A percentile compares a stretch with the other conserved stretches of the same genome.
phyloP scores from a whole-genome alignment of 2,329 filamentous ascomycete genomes.

The Stemphylium lycopersici region DNA sequence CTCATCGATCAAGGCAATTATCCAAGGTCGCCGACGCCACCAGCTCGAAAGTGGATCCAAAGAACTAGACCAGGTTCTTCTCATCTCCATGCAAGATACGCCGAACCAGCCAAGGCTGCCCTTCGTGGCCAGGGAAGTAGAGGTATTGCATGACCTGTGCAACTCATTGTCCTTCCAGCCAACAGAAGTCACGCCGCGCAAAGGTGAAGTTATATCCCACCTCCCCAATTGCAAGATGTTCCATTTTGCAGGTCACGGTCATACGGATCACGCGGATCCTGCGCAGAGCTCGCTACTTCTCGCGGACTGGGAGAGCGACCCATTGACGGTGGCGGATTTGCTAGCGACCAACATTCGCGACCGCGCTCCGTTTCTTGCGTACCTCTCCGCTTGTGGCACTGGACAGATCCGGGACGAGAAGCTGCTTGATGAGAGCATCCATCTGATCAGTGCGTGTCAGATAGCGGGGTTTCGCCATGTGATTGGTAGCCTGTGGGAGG shows the following conservation, averaged over 20 bases:
- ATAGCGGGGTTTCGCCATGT: constrained; percentile 37
- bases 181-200: no score
- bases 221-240: not conserved
- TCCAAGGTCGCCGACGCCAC: no score
- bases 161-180: no score
- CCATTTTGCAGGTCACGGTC: constrained; percentile 11
- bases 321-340: not conserved
- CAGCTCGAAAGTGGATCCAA: no score
- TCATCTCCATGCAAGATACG: no score
- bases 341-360: not conserved
- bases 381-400: not conserved
- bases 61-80: no score
- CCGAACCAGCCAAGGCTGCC: no score
- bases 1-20: no score
- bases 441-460: constrained; percentile 49
- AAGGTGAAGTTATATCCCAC: no score
- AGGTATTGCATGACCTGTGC: no score
- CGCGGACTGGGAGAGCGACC: not conserved
- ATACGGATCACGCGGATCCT: constrained; percentile 8
- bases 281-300: not conserved
- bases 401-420: not conserved
- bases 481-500: constrained; percentile 52
- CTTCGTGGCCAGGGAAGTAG: no score
- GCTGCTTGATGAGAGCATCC: constrained; percentile 47
- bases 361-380: not conserved